phyloP scores from a whole-genome alignment of 2,329 filamentous ascomycete genomes.

The Laburnicola sp. region DNA sequence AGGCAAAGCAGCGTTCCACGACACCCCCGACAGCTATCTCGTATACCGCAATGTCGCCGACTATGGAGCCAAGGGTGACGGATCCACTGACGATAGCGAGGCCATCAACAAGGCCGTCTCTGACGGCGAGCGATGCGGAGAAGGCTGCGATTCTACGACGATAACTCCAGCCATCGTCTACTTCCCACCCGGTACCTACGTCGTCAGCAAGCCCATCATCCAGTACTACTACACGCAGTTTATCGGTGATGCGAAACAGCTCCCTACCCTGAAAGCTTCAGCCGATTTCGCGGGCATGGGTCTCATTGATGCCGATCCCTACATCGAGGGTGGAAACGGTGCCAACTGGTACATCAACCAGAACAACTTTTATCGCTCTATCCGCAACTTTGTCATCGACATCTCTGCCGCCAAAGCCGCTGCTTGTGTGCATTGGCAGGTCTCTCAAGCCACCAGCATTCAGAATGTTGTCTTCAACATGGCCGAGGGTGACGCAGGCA shows the following conservation, averaged over 20 bases:
- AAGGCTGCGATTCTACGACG: conserved; percentile 81
- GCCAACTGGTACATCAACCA: conserved; percentile 57
- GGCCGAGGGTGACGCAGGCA: conserved; percentile 48
- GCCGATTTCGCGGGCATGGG: conserved; percentile 76
- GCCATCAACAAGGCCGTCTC: conserved; percentile 85
- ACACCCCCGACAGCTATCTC: conserved; percentile 61
- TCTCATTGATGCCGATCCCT: conserved; percentile 86
- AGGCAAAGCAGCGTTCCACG: conserved; percentile 67
- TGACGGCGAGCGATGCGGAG: conserved; percentile 76
- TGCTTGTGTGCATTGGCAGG: conserved; percentile 67
- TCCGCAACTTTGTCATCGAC: conserved; percentile 59
- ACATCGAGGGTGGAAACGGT: conserved; percentile 63
- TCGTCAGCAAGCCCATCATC: conserved; percentile 61
- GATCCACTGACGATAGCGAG: conserved; percentile 76
- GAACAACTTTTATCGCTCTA: conserved; percentile 60
- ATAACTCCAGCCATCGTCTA: conserved; percentile 85
- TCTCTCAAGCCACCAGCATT: conserved; percentile 65
- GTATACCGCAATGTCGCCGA: conserved; percentile 56
- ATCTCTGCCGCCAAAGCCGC: conserved; percentile 44
- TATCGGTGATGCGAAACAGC: conserved; percentile 73
- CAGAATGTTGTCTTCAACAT: conserved; percentile 66
- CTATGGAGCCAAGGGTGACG: conserved; percentile 57
- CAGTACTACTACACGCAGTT: conserved; percentile 95
- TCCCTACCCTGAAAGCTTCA: conserved; percentile 72
- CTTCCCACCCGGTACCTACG: conserved; percentile 63